Evolutionary conservation across 164 flowering plant species (phyloP), one percentile per base, ranked within the genome.

Genomic region (Vitis rotundifolia): DNA sequence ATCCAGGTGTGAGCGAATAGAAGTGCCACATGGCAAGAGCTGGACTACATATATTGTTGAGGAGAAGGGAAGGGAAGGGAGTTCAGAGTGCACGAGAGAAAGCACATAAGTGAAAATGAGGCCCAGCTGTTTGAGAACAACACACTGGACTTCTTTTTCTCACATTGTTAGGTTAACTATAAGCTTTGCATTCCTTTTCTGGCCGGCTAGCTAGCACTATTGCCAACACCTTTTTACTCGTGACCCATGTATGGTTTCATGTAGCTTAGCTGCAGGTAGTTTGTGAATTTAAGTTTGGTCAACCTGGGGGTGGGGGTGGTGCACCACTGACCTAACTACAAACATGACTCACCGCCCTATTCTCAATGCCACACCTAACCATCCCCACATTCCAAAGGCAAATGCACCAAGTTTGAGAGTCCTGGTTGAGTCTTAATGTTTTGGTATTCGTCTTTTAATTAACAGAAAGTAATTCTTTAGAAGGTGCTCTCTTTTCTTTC

Each of bases 71-170:
- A 22, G 26, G 26, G 26, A 22, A 22, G 37, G 65, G 48, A 12
- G 67, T 64, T 64, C 37, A 49, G 55, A 14, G 55, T 50, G 67
- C 67, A 64, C 67, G 67, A 26, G 67, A 19, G 67, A 64, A 11
- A 49, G 55, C 55, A 13, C 13, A 22, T 59, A 11, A 59, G 22
- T 37, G 44, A 54, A 53, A 68, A 49, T 68, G 26, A 49, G 48
- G 15, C 7, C 61, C 66, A 69, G 73, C 61, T 70, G 67, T 69
- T 16, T 37, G 18, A 54, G 50, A 62, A 12, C 16, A 54, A 62
- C 44, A 53, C 9, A 29, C 1, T 2, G 55, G 19, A 58, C 11
- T 68, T 37, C 29, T 37, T 9, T 14, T 31, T 65, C 31, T 19
- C 16, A n/a, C 37, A 50, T 13, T 31, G 50, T 61, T 69, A 69